phyloP scores from a whole-genome alignment of 1,284 basidiomycete species.

The Amylostereum chailletii region DNA sequence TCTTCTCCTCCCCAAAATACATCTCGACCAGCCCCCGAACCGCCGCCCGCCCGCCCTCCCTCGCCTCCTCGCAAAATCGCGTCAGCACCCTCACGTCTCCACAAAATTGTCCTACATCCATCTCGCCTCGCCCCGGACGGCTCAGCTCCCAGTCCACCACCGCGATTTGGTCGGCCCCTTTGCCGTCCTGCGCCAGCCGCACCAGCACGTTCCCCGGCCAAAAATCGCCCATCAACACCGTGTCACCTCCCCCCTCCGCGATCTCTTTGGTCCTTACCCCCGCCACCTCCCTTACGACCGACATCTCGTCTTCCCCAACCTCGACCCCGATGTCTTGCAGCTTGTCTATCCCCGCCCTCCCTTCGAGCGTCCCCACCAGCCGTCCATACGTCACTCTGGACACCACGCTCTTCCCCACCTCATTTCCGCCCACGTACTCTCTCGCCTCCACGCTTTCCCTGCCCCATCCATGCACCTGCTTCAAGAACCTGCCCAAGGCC shows the following conservation, averaged over 20 bases:
- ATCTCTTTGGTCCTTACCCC: conserved; percentile 27
- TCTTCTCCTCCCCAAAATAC: conserved; percentile 25
- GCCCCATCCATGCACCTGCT: conserved; percentile 36
- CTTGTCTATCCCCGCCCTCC: conserved; percentile 20
- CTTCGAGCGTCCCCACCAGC: conserved; percentile 35
- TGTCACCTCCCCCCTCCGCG: conserved; percentile 20
- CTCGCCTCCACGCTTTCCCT: conserved; percentile 21
- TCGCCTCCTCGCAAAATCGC: conserved; percentile 29
- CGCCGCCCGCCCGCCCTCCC: conserved; percentile 21
- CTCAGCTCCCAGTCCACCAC: conserved; percentile 55
- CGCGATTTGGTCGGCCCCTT: conserved; percentile 28
- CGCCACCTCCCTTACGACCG: conserved; percentile 25
- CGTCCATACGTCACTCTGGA: conserved; percentile 38
- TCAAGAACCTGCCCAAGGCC: conserved; percentile 43
- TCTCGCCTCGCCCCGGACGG: conserved; percentile 39
- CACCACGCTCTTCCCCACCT: conserved; percentile 32
- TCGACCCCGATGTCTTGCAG: conserved; percentile 33
- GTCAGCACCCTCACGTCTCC: conserved; percentile 44
- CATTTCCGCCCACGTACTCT: conserved; percentile 30
- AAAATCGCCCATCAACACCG: conserved; percentile 49
- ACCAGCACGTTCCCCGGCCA: conserved; percentile 59
- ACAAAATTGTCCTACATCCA: conserved; percentile 52
- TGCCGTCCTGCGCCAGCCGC: conserved; percentile 16
- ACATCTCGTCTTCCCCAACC: conserved; percentile 27
- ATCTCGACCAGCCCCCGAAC: conserved; percentile 29